Conservation (phyloP, 768 basidiomycete species). For the Leccinum incarnatum region DNA sequence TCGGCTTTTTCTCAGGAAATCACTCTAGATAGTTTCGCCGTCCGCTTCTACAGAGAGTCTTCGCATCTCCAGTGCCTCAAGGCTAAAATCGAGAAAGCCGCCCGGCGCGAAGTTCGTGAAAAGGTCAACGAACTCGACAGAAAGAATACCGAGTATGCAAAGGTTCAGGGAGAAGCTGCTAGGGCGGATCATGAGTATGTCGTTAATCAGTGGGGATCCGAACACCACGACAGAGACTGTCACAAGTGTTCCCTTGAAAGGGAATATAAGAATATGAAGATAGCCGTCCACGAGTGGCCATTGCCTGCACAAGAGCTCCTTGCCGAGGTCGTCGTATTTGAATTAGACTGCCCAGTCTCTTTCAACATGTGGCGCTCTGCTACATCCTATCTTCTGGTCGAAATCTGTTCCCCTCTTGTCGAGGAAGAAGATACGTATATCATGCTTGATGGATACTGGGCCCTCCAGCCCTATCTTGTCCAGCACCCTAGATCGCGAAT, state of each 20-base stretch:
- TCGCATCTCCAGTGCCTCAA: conserved; percentile 23
- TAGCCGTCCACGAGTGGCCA: conserved; percentile 23
- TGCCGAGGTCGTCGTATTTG: conserved; percentile 39
- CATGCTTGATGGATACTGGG: conserved; percentile 11
- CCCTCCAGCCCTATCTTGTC: conserved; percentile 12
- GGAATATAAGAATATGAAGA: not conserved
- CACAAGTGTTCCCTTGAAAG: not conserved
- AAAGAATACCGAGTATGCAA: not conserved
- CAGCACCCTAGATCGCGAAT: conserved; percentile 20
- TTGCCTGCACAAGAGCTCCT: conserved; percentile 30
- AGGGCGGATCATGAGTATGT: not conserved
- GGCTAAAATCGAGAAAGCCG: conserved; percentile 22
- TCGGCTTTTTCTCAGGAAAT: conserved; percentile 32
- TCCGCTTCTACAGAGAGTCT: conserved; percentile 34
- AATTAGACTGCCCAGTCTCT: conserved; percentile 37
- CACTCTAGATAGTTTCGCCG: conserved; percentile 26
- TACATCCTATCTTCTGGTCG: conserved; percentile 39
- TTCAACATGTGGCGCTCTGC: conserved; percentile 45
- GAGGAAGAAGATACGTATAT: conserved; percentile 9
- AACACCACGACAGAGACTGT: not conserved
- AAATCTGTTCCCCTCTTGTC: conserved; percentile 28
- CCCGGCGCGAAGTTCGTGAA: not conserved
- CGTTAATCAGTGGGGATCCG: not conserved
- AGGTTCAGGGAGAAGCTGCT: not conserved
- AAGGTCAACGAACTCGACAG: not conserved